Evolutionary conservation across 495 filamentous ascomycete species (phyloP).

Genomic region (Copromyces sp.): DNA sequence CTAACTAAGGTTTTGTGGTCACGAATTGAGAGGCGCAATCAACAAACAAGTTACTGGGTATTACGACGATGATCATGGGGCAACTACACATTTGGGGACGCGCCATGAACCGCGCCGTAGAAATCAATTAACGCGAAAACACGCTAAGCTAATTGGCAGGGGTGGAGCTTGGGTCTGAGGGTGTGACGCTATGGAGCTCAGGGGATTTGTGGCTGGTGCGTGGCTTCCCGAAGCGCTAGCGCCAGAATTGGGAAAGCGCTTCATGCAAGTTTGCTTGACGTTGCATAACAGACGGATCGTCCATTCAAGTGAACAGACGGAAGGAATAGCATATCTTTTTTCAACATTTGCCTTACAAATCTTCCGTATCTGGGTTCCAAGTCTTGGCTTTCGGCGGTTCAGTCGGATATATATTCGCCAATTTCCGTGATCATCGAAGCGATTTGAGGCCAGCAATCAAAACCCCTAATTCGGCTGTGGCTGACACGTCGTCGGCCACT

Average conservation of each 20-base stretch:
- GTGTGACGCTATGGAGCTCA: not conserved
- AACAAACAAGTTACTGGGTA: not conserved
- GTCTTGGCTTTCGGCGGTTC: not conserved
- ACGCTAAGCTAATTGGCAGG: slow-evolving; percentile 1
- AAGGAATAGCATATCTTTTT: not conserved
- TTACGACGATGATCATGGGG: not conserved
- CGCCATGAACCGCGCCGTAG: slow-evolving; percentile 3
- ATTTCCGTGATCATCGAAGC: not conserved
- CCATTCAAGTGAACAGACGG: not conserved
- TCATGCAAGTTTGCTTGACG: not conserved
- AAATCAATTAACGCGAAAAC: slow-evolving; percentile 20
- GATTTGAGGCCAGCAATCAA: not conserved
- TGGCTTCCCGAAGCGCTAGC: not conserved
- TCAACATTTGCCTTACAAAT: not conserved
- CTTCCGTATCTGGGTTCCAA: not conserved
- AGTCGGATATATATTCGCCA: not conserved
- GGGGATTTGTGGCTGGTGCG: not conserved
- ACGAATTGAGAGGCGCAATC: not conserved
- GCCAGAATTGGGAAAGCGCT: not conserved
- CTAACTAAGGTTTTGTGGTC: not conserved
- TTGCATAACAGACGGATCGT: not conserved
- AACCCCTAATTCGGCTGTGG: not conserved
- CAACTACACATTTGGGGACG: not conserved
- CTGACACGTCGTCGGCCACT: not conserved
- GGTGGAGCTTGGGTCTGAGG: not conserved